Conservation (phyloP, 257 asterid species). For the Fraxinus anomala region DNA sequence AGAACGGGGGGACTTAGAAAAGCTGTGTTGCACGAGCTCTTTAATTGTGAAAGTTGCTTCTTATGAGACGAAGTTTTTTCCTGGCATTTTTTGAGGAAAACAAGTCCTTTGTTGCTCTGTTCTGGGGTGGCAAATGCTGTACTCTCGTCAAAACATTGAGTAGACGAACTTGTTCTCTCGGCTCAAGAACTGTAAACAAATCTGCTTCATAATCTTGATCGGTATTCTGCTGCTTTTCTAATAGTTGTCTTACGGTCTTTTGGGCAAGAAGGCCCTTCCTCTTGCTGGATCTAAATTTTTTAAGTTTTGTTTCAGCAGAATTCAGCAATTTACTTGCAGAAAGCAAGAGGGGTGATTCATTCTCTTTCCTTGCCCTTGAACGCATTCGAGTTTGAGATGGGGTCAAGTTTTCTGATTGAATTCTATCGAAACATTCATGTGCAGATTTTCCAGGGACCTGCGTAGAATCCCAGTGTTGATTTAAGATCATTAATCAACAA, state of each 20-base stretch:
- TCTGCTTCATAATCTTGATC: constrained; percentile 56
- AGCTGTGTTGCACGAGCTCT: constrained; percentile 32
- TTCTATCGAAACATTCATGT: constrained; percentile 70
- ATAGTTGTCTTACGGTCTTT: constrained; percentile 57
- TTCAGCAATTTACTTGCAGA: constrained; percentile 67
- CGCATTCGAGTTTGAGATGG: constrained; percentile 72
- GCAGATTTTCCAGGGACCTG: constrained; percentile 98
- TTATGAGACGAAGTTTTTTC: constrained; percentile 46
- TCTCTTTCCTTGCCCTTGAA: constrained; percentile 45
- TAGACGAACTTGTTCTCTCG: constrained; percentile 36
- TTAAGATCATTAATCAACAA: neutral
- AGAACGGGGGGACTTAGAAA: constrained; percentile 74
- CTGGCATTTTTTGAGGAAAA: constrained; percentile 37
- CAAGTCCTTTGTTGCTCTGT: constrained; percentile 31
- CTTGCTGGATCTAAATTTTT: constrained; percentile 41
- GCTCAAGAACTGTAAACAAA: constrained; percentile 66
- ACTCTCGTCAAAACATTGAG: constrained; percentile 24
- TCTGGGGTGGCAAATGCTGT: constrained; percentile 49
- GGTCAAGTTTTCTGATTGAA: constrained; percentile 67
- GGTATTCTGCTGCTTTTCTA: constrained; percentile 56
- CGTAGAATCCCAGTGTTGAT: constrained; percentile 22
- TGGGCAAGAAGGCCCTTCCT: constrained; percentile 47
- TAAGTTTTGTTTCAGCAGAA: constrained; percentile 39
- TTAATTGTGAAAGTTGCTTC: constrained; percentile 44
- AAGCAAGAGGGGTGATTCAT: constrained; percentile 45